Conservation (phyloP, 129 eudicot genomes). For the Solidago caesia region DNA sequence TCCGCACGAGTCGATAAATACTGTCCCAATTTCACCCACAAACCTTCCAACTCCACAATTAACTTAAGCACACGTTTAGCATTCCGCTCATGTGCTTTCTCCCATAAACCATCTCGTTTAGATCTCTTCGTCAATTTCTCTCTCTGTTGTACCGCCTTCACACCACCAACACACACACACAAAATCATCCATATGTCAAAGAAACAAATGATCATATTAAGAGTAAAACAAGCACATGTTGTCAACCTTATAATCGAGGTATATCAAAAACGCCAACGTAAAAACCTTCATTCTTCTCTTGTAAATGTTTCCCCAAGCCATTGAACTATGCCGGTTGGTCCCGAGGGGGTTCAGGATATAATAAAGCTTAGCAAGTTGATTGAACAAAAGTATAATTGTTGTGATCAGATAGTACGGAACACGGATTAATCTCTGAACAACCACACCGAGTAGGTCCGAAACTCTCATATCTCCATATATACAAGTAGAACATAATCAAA, state of each 20-base stretch:
- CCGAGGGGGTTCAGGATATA: conserved; percentile 14
- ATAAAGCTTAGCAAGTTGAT: conserved; percentile 33
- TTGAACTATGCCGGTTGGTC: conserved; percentile 21
- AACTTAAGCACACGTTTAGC: conserved; percentile 80
- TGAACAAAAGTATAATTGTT: conserved; percentile 35
- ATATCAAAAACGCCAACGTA: conserved; percentile 66
- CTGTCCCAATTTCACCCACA: conserved; percentile 98
- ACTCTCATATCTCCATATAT: conserved; percentile 35
- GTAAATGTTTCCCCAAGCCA: conserved; percentile 88
- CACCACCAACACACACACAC: neutral
- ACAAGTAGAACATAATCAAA: conserved; percentile 20
- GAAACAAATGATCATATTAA: neutral
- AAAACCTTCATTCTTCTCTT: conserved; percentile 80
- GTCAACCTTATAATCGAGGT: conserved; percentile 83
- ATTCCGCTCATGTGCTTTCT: conserved; percentile 93
- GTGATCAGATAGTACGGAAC: conserved; percentile 44
- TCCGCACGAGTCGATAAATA: conserved; percentile 98
- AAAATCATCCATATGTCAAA: neutral
- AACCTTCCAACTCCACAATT: conserved; percentile 83
- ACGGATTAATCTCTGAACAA: conserved; percentile 33
- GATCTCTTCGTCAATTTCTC: conserved; percentile 74
- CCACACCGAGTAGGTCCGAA: conserved; percentile 33
- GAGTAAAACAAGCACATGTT: neutral
- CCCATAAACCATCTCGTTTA: conserved; percentile 69
- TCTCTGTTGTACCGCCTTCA: conserved; percentile 78